Base-by-base conservation (phyloP, 352 stramenopile genomes). In the Pythium brassicae region DNA sequence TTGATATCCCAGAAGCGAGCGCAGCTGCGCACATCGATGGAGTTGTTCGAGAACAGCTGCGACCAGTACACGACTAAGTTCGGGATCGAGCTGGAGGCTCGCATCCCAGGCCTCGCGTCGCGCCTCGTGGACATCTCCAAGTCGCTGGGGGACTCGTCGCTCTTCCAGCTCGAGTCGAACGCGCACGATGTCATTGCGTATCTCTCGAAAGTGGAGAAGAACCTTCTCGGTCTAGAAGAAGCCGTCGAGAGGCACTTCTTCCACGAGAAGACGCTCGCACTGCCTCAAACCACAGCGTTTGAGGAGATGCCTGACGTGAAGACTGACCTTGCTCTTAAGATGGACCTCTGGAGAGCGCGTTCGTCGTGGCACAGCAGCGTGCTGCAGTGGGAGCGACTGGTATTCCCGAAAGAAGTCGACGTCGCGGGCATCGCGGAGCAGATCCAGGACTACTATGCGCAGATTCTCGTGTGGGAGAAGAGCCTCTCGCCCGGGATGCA, bases 11-110 rank as follows among this genome's bases (percentile, higher is more conserved):
- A 92, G 39, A 88, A 88, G 59, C 73, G 65, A n/a, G 65, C 78
- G 2, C 83, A 91, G 53, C 57, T 92, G 27, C 84, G 80, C 40
- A 82, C 78, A 3, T 91, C 83, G 2, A 89, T 89, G 63, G 80
- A 91, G 42, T 42, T 87, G 2, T 88, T 92, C 53, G 80, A 89
- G 61, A 84, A 56, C 35, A 82, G 67, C 26, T 83, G 72, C 53
- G 78, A 89, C 19, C 71, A 85, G 50, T 92, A 92, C 59, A 82
- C 71, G 14, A 74, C 80, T 9, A 91, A 89, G 45, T 92, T 92
- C 59, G 68, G 71, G 12, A 65, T 89, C 14, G 83, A 92, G 53
- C 73, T 92, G 10, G 83, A 89, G 34, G 66, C 66, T 0, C 65
- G 82, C 14, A 73, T 87, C 10, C 73, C 78, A 3, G 61, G 25